Conservation (phyloP, 352 stramenopile genomes). For the Phytophthora pisi region DNA sequence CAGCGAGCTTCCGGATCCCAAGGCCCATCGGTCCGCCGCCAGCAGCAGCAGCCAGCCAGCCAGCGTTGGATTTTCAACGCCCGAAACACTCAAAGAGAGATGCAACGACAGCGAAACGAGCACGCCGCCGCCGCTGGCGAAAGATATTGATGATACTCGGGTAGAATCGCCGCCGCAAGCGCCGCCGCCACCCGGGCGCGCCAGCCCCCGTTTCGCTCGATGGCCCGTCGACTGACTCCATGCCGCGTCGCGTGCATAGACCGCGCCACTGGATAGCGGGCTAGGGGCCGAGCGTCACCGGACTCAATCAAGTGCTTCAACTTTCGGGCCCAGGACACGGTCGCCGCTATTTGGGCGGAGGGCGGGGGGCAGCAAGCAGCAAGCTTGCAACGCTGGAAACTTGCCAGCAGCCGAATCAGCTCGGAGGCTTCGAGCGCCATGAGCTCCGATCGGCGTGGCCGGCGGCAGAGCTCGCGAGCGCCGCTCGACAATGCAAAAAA, state of each 20-base stretch:
- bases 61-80: slow-evolving; percentile 6
- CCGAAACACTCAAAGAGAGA: too few relatives aligned
- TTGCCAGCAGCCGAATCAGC: slow-evolving; percentile 16
- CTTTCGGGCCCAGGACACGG: background rate
- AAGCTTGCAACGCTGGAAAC: too few relatives aligned
- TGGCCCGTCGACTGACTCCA: slow-evolving; percentile 28
- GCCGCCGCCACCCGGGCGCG: too few relatives aligned
- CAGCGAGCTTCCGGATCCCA: background rate
- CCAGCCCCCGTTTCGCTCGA: slow-evolving; percentile 9
- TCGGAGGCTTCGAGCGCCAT: background rate
- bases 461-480: background rate
- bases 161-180: background rate
- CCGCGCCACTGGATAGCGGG: slow-evolving; percentile 26
- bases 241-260: slow-evolving; percentile 12
- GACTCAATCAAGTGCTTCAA: slow-evolving; percentile 11
- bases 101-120: too few relatives aligned
- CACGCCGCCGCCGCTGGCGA: background rate
- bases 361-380: too few relatives aligned
- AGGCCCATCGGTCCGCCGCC: too few relatives aligned
- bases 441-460: slow-evolving; percentile 9
- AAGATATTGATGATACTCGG: slow-evolving; percentile 21
- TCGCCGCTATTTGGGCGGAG: too few relatives aligned
- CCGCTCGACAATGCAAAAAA: too few relatives aligned
- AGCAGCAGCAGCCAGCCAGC: too few relatives aligned
- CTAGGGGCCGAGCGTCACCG: slow-evolving; percentile 20